A percentile compares a stretch with the other conserved stretches of the same genome.
Evolutionary conservation across 148 eudicot genomes (phyloP).

Genomic region (Limonium bicolor): DNA sequence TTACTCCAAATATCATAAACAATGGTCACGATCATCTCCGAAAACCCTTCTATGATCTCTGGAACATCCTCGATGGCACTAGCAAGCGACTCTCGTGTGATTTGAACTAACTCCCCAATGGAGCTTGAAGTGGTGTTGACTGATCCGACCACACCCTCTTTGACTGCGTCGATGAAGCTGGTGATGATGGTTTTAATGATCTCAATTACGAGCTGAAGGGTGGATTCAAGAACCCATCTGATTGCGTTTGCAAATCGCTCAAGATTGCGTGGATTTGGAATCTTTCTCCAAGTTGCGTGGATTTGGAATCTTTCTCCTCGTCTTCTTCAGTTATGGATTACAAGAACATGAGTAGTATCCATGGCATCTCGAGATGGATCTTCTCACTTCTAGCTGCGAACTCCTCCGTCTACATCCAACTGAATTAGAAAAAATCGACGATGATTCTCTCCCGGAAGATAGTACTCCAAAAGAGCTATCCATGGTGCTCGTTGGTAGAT

Average conservation of each 20-base stretch:
- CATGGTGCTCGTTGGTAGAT: too few species aligned
- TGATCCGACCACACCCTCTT: slow-evolving; percentile 17
- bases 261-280: too few species aligned
- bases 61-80: slow-evolving; percentile 21
- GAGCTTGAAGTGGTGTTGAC: slow-evolving; percentile 12
- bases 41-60: slow-evolving; percentile 19
- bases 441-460: too few species aligned
- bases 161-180: slow-evolving; percentile 15
- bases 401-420: too few species aligned
- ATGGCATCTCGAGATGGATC: too few species aligned
- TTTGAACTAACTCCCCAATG: slow-evolving; percentile 16
- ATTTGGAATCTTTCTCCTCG: too few species aligned
- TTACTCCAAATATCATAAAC: slow-evolving; percentile 31
- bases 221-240: slow-evolving; percentile 14
- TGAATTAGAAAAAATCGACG: too few species aligned
- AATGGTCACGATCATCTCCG: slow-evolving; percentile 26
- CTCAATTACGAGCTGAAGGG: slow-evolving; percentile 10
- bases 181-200: slow-evolving; percentile 8
- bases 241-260: slow-evolving; percentile 21
- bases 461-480: too few species aligned
- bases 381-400: too few species aligned
- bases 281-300: too few species aligned
- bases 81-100: slow-evolving; percentile 16
- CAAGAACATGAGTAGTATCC: too few species aligned
- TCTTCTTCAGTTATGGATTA: too few species aligned